Evolutionary conservation across 106 monocot genomes (phyloP).

Genomic region (Phalaenopsis equestris): DNA sequence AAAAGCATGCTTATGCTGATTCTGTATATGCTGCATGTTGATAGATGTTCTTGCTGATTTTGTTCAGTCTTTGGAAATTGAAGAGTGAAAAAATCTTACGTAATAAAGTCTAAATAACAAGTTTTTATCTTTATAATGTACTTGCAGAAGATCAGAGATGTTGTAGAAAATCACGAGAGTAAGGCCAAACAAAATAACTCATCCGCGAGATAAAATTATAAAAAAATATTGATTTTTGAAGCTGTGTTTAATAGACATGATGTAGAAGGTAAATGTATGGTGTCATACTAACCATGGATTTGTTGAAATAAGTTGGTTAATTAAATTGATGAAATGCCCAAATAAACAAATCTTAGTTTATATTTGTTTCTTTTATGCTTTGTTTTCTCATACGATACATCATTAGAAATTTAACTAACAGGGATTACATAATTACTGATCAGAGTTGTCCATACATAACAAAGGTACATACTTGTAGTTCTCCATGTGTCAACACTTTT

Average conservation of each 20-base stretch:
- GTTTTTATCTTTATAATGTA: not conserved
- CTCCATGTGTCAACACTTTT: not conserved
- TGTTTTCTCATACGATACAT: not conserved
- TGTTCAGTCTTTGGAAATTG: too few relatives aligned
- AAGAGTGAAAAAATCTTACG: not conserved
- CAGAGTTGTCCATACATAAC: not conserved
- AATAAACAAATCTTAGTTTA: not conserved
- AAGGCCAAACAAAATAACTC: not conserved
- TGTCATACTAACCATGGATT: not conserved
- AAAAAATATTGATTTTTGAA: not conserved
- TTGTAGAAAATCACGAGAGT: not conserved
- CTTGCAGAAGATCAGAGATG: not conserved
- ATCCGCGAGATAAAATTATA: not conserved
- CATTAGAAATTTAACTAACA: not conserved
- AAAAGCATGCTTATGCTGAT: too few relatives aligned
- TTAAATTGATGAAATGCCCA: not conserved
- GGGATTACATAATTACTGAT: not conserved
- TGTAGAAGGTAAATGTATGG: not conserved
- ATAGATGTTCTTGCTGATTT: too few relatives aligned
- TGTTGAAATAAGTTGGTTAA: not conserved
- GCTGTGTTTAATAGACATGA: too few relatives aligned
- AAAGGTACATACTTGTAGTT: not conserved
- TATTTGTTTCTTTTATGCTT: not conserved
- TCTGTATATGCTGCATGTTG: too few relatives aligned
- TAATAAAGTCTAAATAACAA: not conserved